A percentile compares a stretch with the other conserved stretches of the same genome.
Conservation (phyloP, 495 filamentous ascomycete genomes). For the Lentithecium fluviatile region DNA sequence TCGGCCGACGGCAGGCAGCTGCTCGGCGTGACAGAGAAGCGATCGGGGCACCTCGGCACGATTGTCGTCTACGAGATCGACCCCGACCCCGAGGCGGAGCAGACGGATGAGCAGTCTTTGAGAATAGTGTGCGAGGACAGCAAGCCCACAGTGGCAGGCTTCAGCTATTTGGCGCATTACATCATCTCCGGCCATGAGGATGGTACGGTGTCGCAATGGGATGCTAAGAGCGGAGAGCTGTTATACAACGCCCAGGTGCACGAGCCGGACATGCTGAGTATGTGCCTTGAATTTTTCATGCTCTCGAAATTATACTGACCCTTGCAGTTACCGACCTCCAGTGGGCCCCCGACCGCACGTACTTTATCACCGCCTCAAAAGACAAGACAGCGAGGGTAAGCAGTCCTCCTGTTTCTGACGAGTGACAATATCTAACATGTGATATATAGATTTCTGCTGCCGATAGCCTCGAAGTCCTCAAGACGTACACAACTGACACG, state of each 20-base stretch:
- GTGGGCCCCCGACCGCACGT: slow-evolving; percentile 88
- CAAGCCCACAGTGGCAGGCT: slow-evolving; percentile 95
- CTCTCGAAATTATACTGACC: neutral
- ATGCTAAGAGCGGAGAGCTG: slow-evolving; percentile 86
- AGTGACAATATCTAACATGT: neutral
- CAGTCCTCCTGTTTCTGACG: neutral
- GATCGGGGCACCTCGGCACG: slow-evolving; percentile 89
- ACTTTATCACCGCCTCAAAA: slow-evolving; percentile 96
- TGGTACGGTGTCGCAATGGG: slow-evolving; percentile 89
- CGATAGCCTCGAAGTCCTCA: slow-evolving; percentile 82
- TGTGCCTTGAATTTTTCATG: neutral
- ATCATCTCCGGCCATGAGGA: slow-evolving; percentile 98
- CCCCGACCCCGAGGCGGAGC: slow-evolving; percentile 74
- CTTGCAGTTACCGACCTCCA: slow-evolving; percentile 80
- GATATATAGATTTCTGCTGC: slow-evolving; percentile 69
- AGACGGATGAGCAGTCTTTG: slow-evolving; percentile 75
- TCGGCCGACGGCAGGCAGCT: slow-evolving; percentile 84
- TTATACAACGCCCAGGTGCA: slow-evolving; percentile 76
- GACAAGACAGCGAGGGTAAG: slow-evolving; percentile 92
- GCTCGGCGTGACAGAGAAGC: slow-evolving; percentile 94
- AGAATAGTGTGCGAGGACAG: slow-evolving; percentile 88
- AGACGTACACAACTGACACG: slow-evolving; percentile 91
- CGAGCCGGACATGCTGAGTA: slow-evolving; percentile 66
- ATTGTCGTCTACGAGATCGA: slow-evolving; percentile 88
- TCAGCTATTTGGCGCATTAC: slow-evolving; percentile 87